Conservation (phyloP, 441 rosid species). For the Euphorbia celastroides region DNA sequence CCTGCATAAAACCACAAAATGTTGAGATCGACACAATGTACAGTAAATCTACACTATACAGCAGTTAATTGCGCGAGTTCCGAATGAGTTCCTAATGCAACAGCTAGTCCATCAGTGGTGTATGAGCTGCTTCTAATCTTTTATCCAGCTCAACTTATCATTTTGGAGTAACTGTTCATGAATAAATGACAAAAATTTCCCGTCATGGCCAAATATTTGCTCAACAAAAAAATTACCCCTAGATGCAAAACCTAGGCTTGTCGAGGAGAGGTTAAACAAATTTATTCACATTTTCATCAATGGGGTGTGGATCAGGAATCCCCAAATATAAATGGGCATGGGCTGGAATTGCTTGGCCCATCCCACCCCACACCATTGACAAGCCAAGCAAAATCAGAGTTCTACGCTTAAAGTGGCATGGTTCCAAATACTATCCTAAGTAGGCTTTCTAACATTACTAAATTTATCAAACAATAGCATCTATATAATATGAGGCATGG, state of each 20-base stretch:
- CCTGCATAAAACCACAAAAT: constrained; percentile 38
- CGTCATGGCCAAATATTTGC: not conserved
- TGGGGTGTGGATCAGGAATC: not conserved
- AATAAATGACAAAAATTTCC: not conserved
- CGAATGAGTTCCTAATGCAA: not conserved
- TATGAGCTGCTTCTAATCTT: not conserved
- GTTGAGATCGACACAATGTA: not conserved
- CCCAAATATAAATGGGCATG: not conserved
- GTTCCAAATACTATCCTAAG: not conserved
- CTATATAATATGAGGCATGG: not conserved
- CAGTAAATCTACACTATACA: not conserved
- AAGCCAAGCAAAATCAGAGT: not conserved
- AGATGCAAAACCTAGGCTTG: no score
- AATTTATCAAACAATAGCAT: not conserved
- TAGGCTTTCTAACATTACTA: not conserved
- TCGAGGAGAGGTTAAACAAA: not conserved
- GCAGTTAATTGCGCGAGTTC: not conserved
- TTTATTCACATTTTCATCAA: not conserved
- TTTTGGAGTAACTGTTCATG: not conserved
- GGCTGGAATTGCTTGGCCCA: not conserved
- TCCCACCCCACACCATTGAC: not conserved
- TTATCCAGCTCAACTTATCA: not conserved
- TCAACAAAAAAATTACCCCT: not conserved
- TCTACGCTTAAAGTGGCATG: not conserved
- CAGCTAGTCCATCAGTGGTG: not conserved